Conservation (phyloP, 2,329 filamentous ascomycete species). For the Neurospora sp. region DNA sequence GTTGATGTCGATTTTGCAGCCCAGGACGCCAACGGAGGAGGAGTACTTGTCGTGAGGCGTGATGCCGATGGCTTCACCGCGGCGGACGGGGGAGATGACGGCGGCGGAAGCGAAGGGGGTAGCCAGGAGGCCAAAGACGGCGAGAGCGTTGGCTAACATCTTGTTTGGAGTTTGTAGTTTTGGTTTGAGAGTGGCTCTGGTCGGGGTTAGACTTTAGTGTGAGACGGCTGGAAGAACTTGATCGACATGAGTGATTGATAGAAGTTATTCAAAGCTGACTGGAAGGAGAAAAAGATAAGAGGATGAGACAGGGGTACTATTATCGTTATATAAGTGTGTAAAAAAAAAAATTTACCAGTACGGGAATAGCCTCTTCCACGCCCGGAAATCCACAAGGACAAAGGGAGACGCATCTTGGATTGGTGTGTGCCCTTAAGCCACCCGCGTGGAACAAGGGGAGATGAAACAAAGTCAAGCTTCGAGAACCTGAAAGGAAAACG, state of each 20-base stretch:
- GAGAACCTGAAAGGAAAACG: not conserved
- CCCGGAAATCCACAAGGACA: not conserved
- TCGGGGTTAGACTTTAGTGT: not conserved
- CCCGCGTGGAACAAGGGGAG: not conserved
- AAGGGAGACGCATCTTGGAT: not conserved
- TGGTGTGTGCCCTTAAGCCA: not conserved
- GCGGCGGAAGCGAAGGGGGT: not conserved
- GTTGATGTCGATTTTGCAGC: constrained; percentile 50
- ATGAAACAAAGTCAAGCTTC: not conserved
- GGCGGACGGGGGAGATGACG: not conserved
- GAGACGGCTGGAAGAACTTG: not conserved
- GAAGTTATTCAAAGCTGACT: not conserved
- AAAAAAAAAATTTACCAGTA: not conserved
- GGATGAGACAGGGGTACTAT: no score
- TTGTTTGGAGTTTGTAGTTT: not conserved
- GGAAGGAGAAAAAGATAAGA: not conserved
- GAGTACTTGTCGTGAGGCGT: constrained; percentile 47
- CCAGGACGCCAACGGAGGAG: constrained; percentile 45
- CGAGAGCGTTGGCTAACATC: not conserved
- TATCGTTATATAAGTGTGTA: not conserved
- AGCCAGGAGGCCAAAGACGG: not conserved
- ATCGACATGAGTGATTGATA: not conserved
- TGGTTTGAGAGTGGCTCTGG: not conserved
- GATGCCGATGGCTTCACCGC: constrained; percentile 19
- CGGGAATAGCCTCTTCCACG: not conserved